phyloP scores from a whole-genome alignment of 73 alveolate species.

The Blepharisma japonicum region DNA sequence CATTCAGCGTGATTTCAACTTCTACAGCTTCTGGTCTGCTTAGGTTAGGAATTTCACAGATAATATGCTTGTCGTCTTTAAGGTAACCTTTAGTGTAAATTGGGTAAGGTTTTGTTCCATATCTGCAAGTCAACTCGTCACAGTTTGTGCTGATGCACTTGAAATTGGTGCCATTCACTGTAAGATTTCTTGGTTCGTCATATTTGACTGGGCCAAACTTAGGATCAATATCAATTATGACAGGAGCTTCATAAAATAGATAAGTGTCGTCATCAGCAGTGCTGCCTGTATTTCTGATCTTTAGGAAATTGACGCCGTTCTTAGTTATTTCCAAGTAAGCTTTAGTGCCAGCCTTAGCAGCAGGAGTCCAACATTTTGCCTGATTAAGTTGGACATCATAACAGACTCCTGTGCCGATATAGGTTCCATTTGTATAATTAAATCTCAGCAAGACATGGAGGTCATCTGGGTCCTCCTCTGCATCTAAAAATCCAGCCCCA shows the following conservation, averaged over 20 bases:
- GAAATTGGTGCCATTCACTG: constrained; percentile 54
- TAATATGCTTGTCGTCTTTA: constrained; percentile 46
- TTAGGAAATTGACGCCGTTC: constrained; percentile 67
- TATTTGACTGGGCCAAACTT: constrained; percentile 80
- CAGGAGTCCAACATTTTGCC: constrained; percentile 58
- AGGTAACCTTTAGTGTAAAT: constrained; percentile 56
- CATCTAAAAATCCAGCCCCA: constrained; percentile 79
- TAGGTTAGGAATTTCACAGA: constrained; percentile 68
- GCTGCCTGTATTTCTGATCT: constrained; percentile 28
- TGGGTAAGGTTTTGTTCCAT: constrained; percentile 64
- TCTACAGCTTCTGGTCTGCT: constrained; percentile 81
- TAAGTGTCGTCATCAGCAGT: constrained; percentile 45
- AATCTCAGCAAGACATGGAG: constrained; percentile 69
- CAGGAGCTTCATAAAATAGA: constrained; percentile 78
- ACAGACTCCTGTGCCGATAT: constrained; percentile 36
- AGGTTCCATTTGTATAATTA: constrained; percentile 50
- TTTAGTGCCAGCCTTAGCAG: constrained; percentile 64
- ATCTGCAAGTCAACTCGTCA: constrained; percentile 69
- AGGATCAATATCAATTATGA: constrained; percentile 67
- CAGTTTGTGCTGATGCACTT: constrained; percentile 55
- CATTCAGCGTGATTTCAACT: constrained; percentile 79
- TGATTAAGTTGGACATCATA: constrained; percentile 56
- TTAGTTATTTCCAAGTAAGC: constrained; percentile 66
- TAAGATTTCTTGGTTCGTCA: constrained; percentile 46
- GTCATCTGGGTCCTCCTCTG: constrained; percentile 53